Conservation (phyloP, 2,329 filamentous ascomycete genomes). For the Harringtonia lauricola region DNA sequence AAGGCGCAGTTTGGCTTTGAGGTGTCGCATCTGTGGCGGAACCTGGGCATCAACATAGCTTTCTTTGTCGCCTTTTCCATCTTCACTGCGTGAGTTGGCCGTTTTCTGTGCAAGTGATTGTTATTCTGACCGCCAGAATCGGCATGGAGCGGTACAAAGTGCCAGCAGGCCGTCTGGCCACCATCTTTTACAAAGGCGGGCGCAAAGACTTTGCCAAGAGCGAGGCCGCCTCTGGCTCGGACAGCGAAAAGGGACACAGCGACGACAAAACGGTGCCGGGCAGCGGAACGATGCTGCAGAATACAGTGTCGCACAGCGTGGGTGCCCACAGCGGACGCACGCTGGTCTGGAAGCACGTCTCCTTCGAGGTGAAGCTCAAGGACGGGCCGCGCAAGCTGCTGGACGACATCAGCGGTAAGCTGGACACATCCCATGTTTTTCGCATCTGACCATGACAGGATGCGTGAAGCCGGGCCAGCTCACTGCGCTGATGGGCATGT, state of each 20-base stretch:
- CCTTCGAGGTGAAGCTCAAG: not conserved
- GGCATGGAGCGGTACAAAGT: conserved; percentile 1
- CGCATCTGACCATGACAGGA: not conserved
- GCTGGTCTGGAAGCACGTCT: not conserved
- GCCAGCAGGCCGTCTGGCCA: not conserved
- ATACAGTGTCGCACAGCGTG: not conserved
- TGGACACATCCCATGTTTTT: not conserved
- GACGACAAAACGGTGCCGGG: not conserved
- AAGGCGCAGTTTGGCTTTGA: not conserved
- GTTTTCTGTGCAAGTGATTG: not conserved
- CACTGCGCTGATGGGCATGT: conserved; percentile 1
- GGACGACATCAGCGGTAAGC: not conserved
- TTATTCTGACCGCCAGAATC: not conserved
- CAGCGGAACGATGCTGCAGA: not conserved
- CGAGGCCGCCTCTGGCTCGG: not conserved
- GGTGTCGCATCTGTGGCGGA: not conserved
- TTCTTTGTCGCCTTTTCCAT: not conserved
- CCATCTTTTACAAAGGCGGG: not conserved
- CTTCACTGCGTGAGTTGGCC: not conserved
- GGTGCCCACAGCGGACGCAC: not conserved
- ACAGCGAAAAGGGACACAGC: not conserved
- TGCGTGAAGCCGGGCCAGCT: not conserved
- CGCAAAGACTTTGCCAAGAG: not conserved
- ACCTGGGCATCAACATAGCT: not conserved
- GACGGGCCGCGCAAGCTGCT: not conserved